phyloP scores from a whole-genome alignment of 305 asterid species.

The Lippia alba region DNA sequence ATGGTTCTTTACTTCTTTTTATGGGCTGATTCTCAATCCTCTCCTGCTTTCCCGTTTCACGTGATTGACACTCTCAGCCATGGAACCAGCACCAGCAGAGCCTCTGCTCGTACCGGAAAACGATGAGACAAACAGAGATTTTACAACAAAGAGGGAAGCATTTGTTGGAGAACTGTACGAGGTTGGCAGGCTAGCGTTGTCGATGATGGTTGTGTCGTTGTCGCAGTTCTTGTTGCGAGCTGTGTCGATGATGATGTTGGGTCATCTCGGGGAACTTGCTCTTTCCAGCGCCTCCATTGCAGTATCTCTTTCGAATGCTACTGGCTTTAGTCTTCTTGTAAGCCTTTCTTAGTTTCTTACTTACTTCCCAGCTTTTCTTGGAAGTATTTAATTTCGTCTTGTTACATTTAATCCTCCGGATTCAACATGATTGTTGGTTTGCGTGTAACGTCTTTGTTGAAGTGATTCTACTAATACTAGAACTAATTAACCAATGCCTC shows the following conservation, averaged over 20 bases:
- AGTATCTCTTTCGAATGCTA: conserved; percentile 42
- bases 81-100: conserved; percentile 26
- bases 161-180: conserved; percentile 28
- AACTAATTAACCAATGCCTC: not conserved
- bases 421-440: not conserved
- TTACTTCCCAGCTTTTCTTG: not conserved
- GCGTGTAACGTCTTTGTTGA: not conserved
- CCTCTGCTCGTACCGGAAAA: conserved; percentile 27
- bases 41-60: too few species aligned
- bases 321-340: conserved; percentile 48
- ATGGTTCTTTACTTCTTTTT: too few species aligned
- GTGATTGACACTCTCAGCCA: too few species aligned
- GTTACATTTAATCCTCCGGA: not conserved
- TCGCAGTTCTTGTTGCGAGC: conserved; percentile 42
- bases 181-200: conserved; percentile 39
- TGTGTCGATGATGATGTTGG: conserved; percentile 46
- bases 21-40: too few species aligned
- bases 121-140: not conserved
- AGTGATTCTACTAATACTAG: conserved; percentile 15
- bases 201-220: conserved; percentile 42
- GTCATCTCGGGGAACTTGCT: conserved; percentile 47
- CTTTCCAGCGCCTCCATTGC: conserved; percentile 51
- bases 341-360: not conserved
- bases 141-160: conserved; percentile 25
- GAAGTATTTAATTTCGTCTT: not conserved